Percentiles rank a stretch among this genome's conserved stretches.
phyloP scores from a whole-genome alignment of 2,329 filamentous ascomycete species.

The Camptophora hylomeconis region DNA sequence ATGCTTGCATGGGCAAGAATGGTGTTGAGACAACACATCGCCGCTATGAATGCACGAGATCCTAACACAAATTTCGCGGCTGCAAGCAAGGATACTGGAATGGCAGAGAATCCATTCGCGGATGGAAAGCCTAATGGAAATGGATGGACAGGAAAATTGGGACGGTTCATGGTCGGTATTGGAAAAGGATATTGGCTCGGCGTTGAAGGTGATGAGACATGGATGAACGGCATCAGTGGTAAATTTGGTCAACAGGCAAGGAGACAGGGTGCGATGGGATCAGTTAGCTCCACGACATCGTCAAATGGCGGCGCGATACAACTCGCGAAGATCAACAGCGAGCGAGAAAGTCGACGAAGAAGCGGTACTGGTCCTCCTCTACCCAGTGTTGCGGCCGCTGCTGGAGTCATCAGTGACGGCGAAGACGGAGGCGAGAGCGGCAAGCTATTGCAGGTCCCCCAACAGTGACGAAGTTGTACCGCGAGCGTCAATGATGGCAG shows the following conservation, averaged over 20 bases:
- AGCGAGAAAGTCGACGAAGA: conserved; percentile 48
- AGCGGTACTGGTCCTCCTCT: conserved; percentile 45
- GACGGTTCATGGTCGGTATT: conserved; percentile 63
- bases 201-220: conserved; percentile 35
- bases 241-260: conserved; percentile 36
- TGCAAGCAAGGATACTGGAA: conserved; percentile 32
- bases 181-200: conserved; percentile 74
- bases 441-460: conserved; percentile 13
- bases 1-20: conserved; percentile 72
- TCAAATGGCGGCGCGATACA: conserved; percentile 33
- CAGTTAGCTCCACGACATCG: conserved; percentile 24
- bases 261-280: conserved; percentile 16
- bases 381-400: conserved; percentile 6
- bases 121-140: conserved; percentile 57
- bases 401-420: conserved; percentile 2
- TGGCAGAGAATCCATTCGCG: conserved; percentile 56
- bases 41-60: conserved; percentile 26
- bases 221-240: conserved; percentile 45
- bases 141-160: conserved; percentile 66
- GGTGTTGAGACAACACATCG: conserved; percentile 57
- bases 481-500: neutral
- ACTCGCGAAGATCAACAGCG: conserved; percentile 30
- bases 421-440: conserved; percentile 5
- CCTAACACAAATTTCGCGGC: conserved; percentile 31
- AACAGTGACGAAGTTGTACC: conserved; percentile 4